These are phyloP conservation scores for Bjerkandera adusta DNA, from an alignment of 1,284 basidiomycete genomes.

Conservation along the genomic window DNA sequence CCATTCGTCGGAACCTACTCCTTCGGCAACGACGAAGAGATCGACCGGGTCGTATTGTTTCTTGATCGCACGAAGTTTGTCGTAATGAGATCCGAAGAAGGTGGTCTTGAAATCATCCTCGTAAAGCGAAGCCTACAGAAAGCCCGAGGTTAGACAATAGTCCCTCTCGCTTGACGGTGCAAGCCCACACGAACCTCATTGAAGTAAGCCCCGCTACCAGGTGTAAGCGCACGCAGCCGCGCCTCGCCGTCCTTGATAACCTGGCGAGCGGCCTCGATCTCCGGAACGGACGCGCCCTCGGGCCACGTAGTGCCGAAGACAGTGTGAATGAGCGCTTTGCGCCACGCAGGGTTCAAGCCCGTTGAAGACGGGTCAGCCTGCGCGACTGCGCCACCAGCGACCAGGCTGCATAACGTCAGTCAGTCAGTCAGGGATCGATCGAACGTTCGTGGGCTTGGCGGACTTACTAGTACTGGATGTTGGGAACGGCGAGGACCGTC, in stretches of 20 bases:
- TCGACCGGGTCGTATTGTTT: slow-evolving; percentile 39
- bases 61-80: slow-evolving; percentile 39
- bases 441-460: background rate
- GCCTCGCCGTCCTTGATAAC: slow-evolving; percentile 28
- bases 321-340: slow-evolving; percentile 33
- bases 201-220: slow-evolving; percentile 36
- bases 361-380: slow-evolving; percentile 33
- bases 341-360: slow-evolving; percentile 44
- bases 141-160: background rate
- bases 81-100: slow-evolving; percentile 45
- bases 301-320: slow-evolving; percentile 29
- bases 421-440: background rate
- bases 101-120: slow-evolving; percentile 36
- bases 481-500: slow-evolving; percentile 24
- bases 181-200: slow-evolving; percentile 39
- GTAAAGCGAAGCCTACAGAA: slow-evolving; percentile 36
- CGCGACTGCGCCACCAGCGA: slow-evolving; percentile 39
- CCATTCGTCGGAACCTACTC: slow-evolving; percentile 43
- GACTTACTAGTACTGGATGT: slow-evolving; percentile 17
- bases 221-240: slow-evolving; percentile 21
- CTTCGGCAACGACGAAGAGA: slow-evolving; percentile 41
- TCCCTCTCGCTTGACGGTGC: background rate
- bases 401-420: slow-evolving; percentile 23
- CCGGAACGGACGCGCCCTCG: slow-evolving; percentile 26
- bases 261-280: slow-evolving; percentile 27